Percentiles rank a stretch among this genome's conserved stretches.
phyloP scores from a whole-genome alignment of 805 yeast genomes.

The Metschnikowia borealis region DNA sequence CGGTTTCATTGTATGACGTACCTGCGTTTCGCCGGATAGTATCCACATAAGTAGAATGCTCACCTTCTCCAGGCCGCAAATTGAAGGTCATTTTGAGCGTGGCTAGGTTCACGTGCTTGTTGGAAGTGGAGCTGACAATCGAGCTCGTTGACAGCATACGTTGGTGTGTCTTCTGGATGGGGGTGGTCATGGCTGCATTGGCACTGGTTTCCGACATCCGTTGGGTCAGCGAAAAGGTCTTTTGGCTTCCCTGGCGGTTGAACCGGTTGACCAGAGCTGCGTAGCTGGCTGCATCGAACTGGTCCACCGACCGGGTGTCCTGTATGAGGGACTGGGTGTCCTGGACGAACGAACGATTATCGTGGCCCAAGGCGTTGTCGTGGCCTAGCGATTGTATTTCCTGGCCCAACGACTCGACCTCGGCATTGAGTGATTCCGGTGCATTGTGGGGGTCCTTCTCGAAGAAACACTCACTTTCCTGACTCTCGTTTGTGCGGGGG shows the following conservation, averaged over 20 bases:
- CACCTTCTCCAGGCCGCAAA: slow-evolving; percentile 47
- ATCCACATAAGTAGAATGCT: slow-evolving; percentile 47
- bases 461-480: background rate
- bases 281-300: background rate
- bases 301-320: background rate
- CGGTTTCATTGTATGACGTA: slow-evolving; percentile 45
- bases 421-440: background rate
- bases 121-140: slow-evolving; percentile 29
- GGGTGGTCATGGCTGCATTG: background rate
- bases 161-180: slow-evolving; percentile 5
- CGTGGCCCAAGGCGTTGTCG: background rate
- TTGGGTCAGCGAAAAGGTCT: background rate
- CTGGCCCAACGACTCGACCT: background rate
- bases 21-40: slow-evolving; percentile 42
- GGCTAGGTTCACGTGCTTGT: slow-evolving; percentile 35
- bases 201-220: background rate
- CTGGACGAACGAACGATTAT: background rate
- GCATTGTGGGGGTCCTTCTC: background rate
- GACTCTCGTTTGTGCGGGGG: background rate
- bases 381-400: background rate
- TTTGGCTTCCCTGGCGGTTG: slow-evolving; percentile 1
- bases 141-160: slow-evolving; percentile 32
- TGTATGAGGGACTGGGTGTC: background rate
- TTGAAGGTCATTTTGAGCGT: slow-evolving; percentile 32
- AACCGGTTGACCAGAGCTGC: background rate